phyloP scores from a whole-genome alignment of 2,329 filamentous ascomycete genomes.

The Xylaria sp. region DNA sequence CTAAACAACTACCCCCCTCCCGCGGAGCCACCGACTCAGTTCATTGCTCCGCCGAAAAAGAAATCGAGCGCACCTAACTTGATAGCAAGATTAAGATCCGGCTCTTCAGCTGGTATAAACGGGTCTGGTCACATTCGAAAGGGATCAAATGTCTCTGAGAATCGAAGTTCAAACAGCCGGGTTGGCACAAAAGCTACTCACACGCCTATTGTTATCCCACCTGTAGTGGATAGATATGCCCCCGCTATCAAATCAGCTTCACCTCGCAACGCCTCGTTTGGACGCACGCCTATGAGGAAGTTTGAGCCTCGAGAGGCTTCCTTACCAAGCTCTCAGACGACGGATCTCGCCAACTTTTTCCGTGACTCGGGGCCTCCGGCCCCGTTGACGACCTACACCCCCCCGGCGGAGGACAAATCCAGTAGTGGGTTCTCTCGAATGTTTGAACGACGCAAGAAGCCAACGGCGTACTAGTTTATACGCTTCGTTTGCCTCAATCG shows the following conservation, averaged over 20 bases:
- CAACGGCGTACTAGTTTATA: conserved; percentile 47
- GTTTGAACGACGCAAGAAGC: conserved; percentile 64
- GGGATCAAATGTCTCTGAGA: conserved; percentile 47
- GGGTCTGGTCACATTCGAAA: conserved; percentile 39
- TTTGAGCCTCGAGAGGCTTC: conserved; percentile 67
- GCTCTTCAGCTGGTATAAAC: conserved; percentile 46
- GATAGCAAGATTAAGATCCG: conserved; percentile 66
- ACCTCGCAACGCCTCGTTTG: conserved; percentile 45
- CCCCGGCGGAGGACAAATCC: conserved; percentile 52
- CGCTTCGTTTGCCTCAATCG: conserved; percentile 15
- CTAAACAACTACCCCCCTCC: conserved; percentile 76
- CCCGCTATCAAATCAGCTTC: conserved; percentile 40
- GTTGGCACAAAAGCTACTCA: conserved; percentile 55
- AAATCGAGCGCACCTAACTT: conserved; percentile 72
- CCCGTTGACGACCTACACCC: conserved; percentile 45
- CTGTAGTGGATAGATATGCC: conserved; percentile 58
- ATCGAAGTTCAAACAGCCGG: conserved; percentile 56
- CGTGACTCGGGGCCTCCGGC: conserved; percentile 74
- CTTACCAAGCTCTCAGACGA: conserved; percentile 61
- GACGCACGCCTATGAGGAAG: conserved; percentile 65
- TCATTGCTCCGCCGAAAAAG: conserved; percentile 64
- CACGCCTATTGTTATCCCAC: conserved; percentile 64
- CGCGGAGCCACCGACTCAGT: conserved; percentile 56
- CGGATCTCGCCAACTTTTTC: conserved; percentile 79
- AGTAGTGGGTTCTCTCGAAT: conserved; percentile 58